Evolutionary conservation across 371 early-diverging fungal species (phyloP), one percentile per base, ranked within the genome.

Genomic region (Mycotypha africana): DNA sequence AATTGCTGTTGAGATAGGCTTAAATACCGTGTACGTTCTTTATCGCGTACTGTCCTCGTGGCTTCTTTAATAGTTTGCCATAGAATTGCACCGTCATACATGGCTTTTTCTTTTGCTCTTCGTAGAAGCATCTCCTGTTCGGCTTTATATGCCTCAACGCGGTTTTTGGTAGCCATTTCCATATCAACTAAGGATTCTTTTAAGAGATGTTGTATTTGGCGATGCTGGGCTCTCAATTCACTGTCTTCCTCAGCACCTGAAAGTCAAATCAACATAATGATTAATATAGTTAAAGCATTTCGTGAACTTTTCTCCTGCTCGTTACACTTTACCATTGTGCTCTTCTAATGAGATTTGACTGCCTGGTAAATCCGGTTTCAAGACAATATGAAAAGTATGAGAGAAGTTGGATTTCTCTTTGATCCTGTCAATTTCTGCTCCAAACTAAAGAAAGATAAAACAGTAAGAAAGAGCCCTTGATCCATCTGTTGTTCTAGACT

Each of bases 21-120:
- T n/a, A 34, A n/a, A 20, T 32, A 11, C 14, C 34, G 34, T 7
- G 24, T 24, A 3, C 34, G 23, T 21, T 42, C 24, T 6, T 34
- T 21, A 16, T 59, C 42, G 10, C 48, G 42, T 3, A 59, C 46
- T 2, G 60, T 54, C 26, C 47, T 47, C 15, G 51, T 46, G 22
- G 49, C 55, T 26, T 57, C 53, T 24, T 62, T 39, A 28, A 66
- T 62, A 10, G 51, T 53, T 20, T 53, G 61, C 65, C 67, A 70
- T 17, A 70, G 30, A 8, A 45, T n/a, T 1, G 52, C 36, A 3
- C 60, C 37, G 12, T 70, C 67, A 4, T 59, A 53, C 21, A 46
- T 51, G 1, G 58, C 58, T 25, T 56, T 52, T 23, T 57, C 40
- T 37, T 51, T 51, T 12, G 42, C 46, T 21, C 42, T 38, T 16